phyloP scores from a whole-genome alignment of 805 yeast species.

The Metschnikowia arizonensis region DNA sequence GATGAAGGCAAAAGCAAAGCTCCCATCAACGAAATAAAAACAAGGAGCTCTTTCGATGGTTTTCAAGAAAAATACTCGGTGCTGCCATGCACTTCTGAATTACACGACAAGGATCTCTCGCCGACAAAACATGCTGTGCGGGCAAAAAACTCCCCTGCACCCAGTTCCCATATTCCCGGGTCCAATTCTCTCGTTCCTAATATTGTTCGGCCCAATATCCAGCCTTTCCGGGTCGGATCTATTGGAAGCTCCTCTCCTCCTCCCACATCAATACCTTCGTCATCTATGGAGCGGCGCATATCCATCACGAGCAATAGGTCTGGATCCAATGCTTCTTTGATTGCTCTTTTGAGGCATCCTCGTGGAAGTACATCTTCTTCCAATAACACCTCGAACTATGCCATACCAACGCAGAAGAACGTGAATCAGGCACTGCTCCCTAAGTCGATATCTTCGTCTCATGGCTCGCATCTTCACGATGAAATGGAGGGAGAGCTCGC shows the following conservation, averaged over 20 bases:
- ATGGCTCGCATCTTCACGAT: constrained; percentile 35
- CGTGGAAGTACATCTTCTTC: constrained; percentile 43
- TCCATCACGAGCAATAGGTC: constrained; percentile 45
- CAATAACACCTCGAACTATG: constrained; percentile 20
- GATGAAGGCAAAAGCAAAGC: background rate
- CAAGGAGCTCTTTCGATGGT: constrained; percentile 13
- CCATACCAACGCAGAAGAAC: constrained; percentile 22
- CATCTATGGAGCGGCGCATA: constrained; percentile 35
- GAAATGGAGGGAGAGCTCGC: constrained; percentile 26
- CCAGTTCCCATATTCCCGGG: background rate
- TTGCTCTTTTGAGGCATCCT: constrained; percentile 49
- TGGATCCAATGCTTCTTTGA: constrained; percentile 51
- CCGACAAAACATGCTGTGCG: constrained; percentile 1
- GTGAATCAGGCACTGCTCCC: constrained; percentile 25
- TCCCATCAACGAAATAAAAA: background rate
- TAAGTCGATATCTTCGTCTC: constrained; percentile 37
- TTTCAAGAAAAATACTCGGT: constrained; percentile 14
- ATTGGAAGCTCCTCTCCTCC: constrained; percentile 43
- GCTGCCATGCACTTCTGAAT: constrained; percentile 18
- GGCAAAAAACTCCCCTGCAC: constrained; percentile 2
- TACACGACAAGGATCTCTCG: constrained; percentile 10
- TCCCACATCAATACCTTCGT: constrained; percentile 18
- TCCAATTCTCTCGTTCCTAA: constrained; percentile 2
- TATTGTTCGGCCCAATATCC: constrained; percentile 35
- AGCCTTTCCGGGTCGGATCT: constrained; percentile 63